Evolutionary conservation across 495 filamentous ascomycete species (phyloP).

Genomic region (Neurospora africana): DNA sequence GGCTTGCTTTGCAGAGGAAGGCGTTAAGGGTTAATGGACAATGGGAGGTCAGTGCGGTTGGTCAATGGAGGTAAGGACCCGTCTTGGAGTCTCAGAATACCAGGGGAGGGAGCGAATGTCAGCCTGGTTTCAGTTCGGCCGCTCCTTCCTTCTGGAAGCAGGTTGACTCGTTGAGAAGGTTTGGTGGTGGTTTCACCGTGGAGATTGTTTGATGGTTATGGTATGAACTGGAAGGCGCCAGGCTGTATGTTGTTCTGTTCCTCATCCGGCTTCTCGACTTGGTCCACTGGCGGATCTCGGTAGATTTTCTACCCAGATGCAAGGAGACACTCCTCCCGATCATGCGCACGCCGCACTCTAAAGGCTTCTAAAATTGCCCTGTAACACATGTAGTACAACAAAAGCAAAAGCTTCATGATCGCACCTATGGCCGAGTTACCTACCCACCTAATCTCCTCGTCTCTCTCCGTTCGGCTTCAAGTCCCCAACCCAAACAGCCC

Average conservation of each 20-base stretch:
- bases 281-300: not conserved
- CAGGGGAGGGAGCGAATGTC: not conserved
- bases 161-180: not conserved
- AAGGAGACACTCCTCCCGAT: not conserved
- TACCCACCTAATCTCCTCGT: not conserved
- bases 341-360: not conserved
- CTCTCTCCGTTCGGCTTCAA: not conserved
- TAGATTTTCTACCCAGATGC: not conserved
- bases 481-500: not conserved
- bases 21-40: not conserved
- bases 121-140: not conserved
- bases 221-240: not conserved
- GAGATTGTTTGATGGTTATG: not conserved
- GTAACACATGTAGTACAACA: not conserved
- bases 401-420: not conserved
- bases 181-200: not conserved
- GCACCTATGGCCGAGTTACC: not conserved
- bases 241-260: not conserved
- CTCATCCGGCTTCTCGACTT: not conserved
- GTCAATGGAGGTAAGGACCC: not conserved
- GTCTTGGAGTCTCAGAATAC: not conserved
- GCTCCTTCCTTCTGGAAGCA: not conserved
- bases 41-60: not conserved
- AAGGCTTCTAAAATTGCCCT: not conserved
- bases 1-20: not conserved